Conservation (phyloP, 2,329 filamentous ascomycete genomes). For the Fusarium denticulatum region DNA sequence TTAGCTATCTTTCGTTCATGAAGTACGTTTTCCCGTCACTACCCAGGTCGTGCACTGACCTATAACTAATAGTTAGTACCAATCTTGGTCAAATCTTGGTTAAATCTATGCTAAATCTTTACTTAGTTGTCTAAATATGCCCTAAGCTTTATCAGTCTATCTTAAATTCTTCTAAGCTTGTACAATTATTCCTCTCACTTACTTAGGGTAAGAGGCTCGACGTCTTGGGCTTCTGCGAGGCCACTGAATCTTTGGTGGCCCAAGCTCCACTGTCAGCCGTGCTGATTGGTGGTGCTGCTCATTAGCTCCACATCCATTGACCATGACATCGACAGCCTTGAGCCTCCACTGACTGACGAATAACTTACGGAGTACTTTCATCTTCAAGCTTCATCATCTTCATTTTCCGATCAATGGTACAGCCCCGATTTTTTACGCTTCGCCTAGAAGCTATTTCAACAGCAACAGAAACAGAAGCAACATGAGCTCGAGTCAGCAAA, state of each 20-base stretch:
- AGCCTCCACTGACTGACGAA: background rate
- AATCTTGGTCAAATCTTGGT: background rate
- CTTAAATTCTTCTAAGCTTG: fast-evolving
- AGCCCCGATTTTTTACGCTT: background rate
- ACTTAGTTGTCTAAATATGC: background rate
- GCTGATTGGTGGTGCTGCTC: background rate
- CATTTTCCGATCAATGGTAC: background rate
- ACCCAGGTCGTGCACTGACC: fast-evolving
- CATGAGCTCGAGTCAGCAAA: slow-evolving; percentile 10
- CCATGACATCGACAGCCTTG: slow-evolving; percentile 4
- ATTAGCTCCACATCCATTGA: background rate
- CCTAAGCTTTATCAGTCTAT: background rate
- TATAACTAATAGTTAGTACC: background rate
- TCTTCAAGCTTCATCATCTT: background rate
- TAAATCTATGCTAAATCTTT: background rate
- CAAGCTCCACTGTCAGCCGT: background rate
- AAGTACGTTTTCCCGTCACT: background rate
- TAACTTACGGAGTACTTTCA: background rate
- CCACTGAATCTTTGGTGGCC: background rate
- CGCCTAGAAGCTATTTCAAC: background rate
- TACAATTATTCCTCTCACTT: background rate
- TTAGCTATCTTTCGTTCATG: background rate
- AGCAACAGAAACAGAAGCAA: background rate
- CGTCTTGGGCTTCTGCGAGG: too few relatives aligned
- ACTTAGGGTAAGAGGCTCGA: too few relatives aligned